Conservation (phyloP, 1,284 basidiomycete genomes). For the Chalciporus sp. region DNA sequence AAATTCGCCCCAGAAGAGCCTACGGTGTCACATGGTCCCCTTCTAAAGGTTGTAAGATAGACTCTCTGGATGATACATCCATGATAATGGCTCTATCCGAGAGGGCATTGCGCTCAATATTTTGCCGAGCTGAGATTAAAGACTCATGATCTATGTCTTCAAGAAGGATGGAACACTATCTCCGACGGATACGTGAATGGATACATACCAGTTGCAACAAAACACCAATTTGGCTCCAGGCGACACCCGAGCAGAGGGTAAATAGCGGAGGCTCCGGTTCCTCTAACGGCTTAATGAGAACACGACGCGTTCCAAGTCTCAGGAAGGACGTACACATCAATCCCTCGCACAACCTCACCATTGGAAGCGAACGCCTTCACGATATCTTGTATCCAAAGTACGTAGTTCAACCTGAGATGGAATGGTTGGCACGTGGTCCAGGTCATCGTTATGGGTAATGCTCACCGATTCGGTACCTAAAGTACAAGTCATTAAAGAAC, state of each 20-base stretch:
- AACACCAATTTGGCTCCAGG: constrained; percentile 54
- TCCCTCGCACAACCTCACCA: constrained; percentile 38
- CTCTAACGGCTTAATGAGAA: constrained; percentile 48
- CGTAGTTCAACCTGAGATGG: constrained; percentile 69
- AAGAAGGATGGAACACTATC: constrained; percentile 1
- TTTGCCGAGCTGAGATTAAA: constrained; percentile 50
- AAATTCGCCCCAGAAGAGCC: background rate
- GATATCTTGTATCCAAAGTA: constrained; percentile 74
- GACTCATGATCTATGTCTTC: constrained; percentile 74
- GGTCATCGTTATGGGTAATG: background rate
- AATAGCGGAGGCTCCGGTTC: constrained; percentile 89
- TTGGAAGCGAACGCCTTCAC: constrained; percentile 27
- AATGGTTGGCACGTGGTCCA: background rate
- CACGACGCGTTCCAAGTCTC: background rate
- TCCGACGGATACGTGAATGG: background rate
- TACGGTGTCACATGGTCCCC: constrained; percentile 24
- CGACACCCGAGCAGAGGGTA: constrained; percentile 81
- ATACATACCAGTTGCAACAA: constrained; percentile 70
- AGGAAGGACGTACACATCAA: constrained; percentile 52
- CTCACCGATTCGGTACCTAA: constrained; percentile 70
- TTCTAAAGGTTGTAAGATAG: constrained; percentile 54
- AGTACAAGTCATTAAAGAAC: background rate
- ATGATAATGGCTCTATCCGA: constrained; percentile 51
- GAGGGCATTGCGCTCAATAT: constrained; percentile 59
- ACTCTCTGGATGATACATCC: constrained; percentile 39